Conservation (phyloP, 106 monocot species). For the Dioscorea zingiberensis region DNA sequence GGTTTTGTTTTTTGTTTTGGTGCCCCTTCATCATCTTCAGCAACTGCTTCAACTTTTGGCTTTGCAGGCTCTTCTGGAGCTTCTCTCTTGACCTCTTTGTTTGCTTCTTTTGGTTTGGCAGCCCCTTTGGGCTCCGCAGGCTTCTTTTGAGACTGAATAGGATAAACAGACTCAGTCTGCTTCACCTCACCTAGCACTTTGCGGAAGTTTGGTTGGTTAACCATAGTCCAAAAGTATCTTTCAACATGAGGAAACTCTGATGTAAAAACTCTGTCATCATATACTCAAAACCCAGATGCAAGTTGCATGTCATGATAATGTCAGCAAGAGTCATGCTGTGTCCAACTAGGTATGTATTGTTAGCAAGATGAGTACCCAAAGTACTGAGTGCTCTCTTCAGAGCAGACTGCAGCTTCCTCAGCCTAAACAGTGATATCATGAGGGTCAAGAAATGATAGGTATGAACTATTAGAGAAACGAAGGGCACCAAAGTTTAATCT, state of each 20-base stretch:
- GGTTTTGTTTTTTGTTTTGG: conserved; percentile 73
- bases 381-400: conserved; percentile 67
- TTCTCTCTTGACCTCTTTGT: conserved; percentile 43
- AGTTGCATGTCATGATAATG: conserved; percentile 70
- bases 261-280: conserved; percentile 77
- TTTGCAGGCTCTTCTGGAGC: conserved; percentile 44
- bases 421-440: conserved; percentile 15
- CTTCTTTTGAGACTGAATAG: conserved; percentile 43
- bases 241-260: conserved; percentile 86
- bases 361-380: conserved; percentile 60
- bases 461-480: too few species aligned
- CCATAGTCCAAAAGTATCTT: conserved; percentile 87
- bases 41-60: conserved; percentile 39
- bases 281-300: conserved; percentile 35
- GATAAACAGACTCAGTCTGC: conserved; percentile 63
- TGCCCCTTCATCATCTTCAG: conserved; percentile 49
- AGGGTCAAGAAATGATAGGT: too few species aligned
- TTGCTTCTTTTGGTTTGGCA: conserved; percentile 39
- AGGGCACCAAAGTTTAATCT: background rate
- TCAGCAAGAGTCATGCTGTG: conserved; percentile 75
- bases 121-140: conserved; percentile 46
- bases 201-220: conserved; percentile 74
- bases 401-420: conserved; percentile 49
- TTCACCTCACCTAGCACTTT: conserved; percentile 66
- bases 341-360: conserved; percentile 80